Conservation (phyloP, 805 yeast species). For the Kazachstania psychrophila region DNA sequence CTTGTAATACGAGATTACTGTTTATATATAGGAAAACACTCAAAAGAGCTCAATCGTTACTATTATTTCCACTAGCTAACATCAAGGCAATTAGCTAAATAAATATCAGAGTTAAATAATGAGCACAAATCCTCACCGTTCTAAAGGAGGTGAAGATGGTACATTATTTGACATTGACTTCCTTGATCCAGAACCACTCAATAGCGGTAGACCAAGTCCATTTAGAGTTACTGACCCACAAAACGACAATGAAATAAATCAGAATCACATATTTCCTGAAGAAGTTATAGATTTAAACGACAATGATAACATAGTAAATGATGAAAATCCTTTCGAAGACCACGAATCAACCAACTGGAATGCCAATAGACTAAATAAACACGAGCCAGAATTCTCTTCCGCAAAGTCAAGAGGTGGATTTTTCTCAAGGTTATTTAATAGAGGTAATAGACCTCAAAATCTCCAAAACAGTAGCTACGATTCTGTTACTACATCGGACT, state of each 20-base stretch:
- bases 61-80: no score
- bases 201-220: slow-evolving; percentile 1
- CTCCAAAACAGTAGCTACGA: slow-evolving; percentile 22
- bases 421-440: slow-evolving; percentile 12
- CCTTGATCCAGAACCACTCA: slow-evolving; percentile 16
- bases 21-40: no score
- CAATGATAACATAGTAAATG: slow-evolving; percentile 32
- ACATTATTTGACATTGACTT: slow-evolving; percentile 36
- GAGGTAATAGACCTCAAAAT: slow-evolving; percentile 4
- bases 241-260: slow-evolving; percentile 8
- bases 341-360: slow-evolving; percentile 12
- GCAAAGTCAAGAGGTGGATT: slow-evolving; percentile 12
- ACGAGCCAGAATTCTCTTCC: slow-evolving; percentile 9
- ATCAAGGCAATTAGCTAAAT: no score
- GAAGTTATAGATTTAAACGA: slow-evolving; percentile 29
- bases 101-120: no score
- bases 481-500: slow-evolving; percentile 14
- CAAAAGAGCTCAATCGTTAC: no score
- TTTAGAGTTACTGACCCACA: slow-evolving; percentile 2
- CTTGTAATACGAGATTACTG: no score
- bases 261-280: slow-evolving; percentile 20
- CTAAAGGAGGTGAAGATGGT: slow-evolving; percentile 12
- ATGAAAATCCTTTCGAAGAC: slow-evolving; percentile 25
- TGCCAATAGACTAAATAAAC: slow-evolving; percentile 4
- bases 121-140: no score